Percentiles rank a stretch among this genome's conserved stretches.
Conservation (phyloP, 202 grass and related monocot species). For the Hordeum pubiflorum region DNA sequence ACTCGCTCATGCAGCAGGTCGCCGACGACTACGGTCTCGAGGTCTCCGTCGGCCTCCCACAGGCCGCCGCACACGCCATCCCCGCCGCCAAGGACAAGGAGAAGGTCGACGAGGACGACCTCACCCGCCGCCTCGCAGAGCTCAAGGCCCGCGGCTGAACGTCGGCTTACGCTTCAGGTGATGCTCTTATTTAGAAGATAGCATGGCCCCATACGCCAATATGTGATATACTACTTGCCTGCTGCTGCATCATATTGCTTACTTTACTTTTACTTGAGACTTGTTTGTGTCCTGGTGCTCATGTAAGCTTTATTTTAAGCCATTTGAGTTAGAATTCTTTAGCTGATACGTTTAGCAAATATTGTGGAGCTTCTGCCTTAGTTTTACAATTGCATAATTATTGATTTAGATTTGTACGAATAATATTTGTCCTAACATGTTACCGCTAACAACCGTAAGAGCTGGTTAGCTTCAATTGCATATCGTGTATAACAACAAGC, state of each 20-base stretch:
- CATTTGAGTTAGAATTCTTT: not conserved
- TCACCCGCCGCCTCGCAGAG: conserved; percentile 65
- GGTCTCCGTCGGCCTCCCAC: conserved; percentile 75
- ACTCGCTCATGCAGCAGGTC: conserved; percentile 92
- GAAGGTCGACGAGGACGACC: conserved; percentile 91
- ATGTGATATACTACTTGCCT: not conserved
- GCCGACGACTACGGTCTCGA: conserved; percentile 93
- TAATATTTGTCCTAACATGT: not conserved
- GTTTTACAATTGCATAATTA: not conserved
- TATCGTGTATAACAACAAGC: not conserved
- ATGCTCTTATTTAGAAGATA: not conserved
- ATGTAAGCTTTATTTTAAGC: not conserved
- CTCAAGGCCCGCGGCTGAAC: conserved; percentile 73
- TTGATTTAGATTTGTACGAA: not conserved
- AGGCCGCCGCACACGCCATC: conserved; percentile 66
- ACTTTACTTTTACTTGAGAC: not conserved
- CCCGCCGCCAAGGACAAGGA: conserved; percentile 79
- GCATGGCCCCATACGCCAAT: not conserved
- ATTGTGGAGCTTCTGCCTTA: not conserved
- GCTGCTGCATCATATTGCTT: not conserved
- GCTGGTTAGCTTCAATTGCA: not conserved
- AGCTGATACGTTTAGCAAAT: not conserved
- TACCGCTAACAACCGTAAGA: not conserved
- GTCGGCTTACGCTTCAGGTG: not conserved
- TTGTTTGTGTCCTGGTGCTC: not conserved